Percentiles rank a stretch among this genome's conserved stretches.
Evolutionary conservation across 2,329 filamentous ascomycete genomes (phyloP).

Genomic region (Rachicladosporium sp.): DNA sequence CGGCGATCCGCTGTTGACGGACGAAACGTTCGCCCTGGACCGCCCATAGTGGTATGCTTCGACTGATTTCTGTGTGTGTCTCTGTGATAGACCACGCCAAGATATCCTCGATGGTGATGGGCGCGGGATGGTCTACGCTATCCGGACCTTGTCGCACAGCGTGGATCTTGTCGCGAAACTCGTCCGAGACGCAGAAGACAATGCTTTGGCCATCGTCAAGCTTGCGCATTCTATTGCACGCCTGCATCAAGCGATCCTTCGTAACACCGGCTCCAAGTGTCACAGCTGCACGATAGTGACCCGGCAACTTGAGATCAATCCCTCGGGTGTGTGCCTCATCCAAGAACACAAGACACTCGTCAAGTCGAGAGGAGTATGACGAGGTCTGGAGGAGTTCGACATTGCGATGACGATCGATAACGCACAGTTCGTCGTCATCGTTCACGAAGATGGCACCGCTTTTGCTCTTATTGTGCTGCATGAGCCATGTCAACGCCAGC

Average conservation of each 20-base stretch:
- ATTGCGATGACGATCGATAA: conserved; percentile 38
- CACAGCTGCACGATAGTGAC: conserved; percentile 49
- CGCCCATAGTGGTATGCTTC: conserved; percentile 47
- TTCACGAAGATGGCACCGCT: conserved; percentile 48
- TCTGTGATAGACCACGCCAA: conserved; percentile 48
- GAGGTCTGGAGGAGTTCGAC: conserved; percentile 45
- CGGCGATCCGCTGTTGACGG: conserved; percentile 29
- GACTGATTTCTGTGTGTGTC: conserved; percentile 39
- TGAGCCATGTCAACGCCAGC: conserved; percentile 45
- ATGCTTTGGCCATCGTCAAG: conserved; percentile 56
- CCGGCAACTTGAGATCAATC: conserved; percentile 52
- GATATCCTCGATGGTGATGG: conserved; percentile 42
- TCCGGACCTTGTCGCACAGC: conserved; percentile 2
- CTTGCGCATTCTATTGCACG: conserved; percentile 60
- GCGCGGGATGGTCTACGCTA: conserved; percentile 3
- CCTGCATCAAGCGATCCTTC: conserved; percentile 59
- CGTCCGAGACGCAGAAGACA: conserved; percentile 45
- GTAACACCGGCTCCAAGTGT: conserved; percentile 53
- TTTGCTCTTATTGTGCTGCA: conserved; percentile 11
- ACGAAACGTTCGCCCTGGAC: conserved; percentile 44
- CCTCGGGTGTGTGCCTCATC: conserved; percentile 61
- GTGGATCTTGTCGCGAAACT: conserved; percentile 45
- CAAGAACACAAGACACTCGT: conserved; percentile 52
- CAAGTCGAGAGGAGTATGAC: conserved; percentile 43
- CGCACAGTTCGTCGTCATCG: conserved; percentile 41